Evolutionary conservation across 2,329 filamentous ascomycete species (phyloP).

Genomic region (Lasiodiplodia hormozganensis): DNA sequence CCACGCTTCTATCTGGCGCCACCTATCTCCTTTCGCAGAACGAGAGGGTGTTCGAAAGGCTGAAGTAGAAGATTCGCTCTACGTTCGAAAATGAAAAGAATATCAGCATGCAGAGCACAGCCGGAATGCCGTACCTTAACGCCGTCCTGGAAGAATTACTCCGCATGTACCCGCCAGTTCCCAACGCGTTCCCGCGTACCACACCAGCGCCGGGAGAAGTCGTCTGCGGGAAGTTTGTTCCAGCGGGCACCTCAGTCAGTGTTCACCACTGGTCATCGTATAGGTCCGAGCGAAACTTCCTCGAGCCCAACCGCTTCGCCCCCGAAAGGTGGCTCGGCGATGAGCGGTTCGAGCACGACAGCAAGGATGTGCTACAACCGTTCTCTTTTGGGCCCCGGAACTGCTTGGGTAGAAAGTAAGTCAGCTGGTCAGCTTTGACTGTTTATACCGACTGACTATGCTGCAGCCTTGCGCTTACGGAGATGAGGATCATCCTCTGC

Average conservation of each 20-base stretch:
- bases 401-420: too few species aligned
- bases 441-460: too few species aligned
- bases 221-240: constrained; percentile 47
- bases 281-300: too few species aligned
- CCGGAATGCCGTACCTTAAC: constrained; percentile 5
- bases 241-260: constrained; percentile 32
- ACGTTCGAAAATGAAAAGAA: not conserved
- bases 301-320: too few species aligned
- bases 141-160: constrained; percentile 49
- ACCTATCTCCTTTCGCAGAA: constrained; percentile 44
- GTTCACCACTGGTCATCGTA: constrained; percentile 29
- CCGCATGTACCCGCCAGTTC: constrained; percentile 51
- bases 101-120: not conserved
- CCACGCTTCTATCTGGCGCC: constrained; percentile 45
- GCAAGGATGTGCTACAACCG: too few species aligned
- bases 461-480: too few species aligned
- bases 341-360: too few species aligned
- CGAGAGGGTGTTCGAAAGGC: not conserved
- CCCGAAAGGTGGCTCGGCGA: too few species aligned
- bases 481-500: too few species aligned
- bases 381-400: too few species aligned
- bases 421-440: too few species aligned
- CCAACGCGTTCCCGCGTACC: constrained; percentile 42
- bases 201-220: constrained; percentile 45
- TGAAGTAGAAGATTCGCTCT: constrained; percentile 16